Conservation (phyloP, 345 rosid species). For the Kernera saxatilis region DNA sequence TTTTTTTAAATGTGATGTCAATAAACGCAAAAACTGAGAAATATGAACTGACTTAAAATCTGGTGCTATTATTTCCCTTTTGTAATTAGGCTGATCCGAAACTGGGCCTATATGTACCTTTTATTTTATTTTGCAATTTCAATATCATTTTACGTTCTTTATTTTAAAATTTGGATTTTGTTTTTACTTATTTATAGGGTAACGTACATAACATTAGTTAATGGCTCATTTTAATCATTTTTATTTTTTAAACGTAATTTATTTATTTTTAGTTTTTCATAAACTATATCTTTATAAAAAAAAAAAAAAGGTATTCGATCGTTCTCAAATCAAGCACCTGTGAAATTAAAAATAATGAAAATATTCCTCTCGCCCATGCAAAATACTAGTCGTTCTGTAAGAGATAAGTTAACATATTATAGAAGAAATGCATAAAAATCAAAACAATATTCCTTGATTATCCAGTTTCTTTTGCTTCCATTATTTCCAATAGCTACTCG, state of each 20-base stretch:
- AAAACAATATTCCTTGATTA: neutral
- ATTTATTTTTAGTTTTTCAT: neutral
- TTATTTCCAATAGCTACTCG: conserved; percentile 4
- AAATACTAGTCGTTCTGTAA: neutral
- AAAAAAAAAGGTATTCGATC: neutral
- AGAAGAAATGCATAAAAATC: neutral
- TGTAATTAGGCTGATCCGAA: too few relatives aligned
- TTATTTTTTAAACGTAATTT: neutral
- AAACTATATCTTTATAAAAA: neutral
- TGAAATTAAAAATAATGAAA: neutral
- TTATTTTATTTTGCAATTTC: too few relatives aligned
- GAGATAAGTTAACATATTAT: neutral
- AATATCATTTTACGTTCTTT: too few relatives aligned
- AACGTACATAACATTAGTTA: too few relatives aligned
- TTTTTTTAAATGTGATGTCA: too few relatives aligned
- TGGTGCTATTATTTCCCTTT: too few relatives aligned
- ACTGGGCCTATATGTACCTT: too few relatives aligned
- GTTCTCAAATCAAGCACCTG: neutral
- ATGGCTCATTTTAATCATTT: neutral
- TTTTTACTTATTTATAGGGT: too few relatives aligned
- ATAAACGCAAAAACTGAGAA: neutral
- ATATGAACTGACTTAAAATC: too few relatives aligned
- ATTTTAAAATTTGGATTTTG: too few relatives aligned
- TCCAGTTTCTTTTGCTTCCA: neutral
- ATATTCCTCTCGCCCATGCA: neutral